Evolutionary conservation across 106 monocot genomes (phyloP).

Genomic region (Dendrobium huoshanense): DNA sequence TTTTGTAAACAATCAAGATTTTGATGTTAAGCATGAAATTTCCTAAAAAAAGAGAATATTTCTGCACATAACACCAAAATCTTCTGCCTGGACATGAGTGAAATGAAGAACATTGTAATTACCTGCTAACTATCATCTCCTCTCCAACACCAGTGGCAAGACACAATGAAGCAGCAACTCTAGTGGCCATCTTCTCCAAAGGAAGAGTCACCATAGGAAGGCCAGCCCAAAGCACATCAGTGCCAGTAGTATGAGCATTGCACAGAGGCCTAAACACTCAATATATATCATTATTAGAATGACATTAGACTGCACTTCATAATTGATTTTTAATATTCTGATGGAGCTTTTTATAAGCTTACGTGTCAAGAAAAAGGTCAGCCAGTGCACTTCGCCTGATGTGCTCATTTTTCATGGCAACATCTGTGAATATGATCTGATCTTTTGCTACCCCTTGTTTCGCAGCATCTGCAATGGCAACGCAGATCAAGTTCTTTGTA

Average conservation of each 20-base stretch:
- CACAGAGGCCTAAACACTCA: slow-evolving; percentile 62
- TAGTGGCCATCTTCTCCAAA: slow-evolving; percentile 92
- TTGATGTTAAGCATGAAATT: background rate
- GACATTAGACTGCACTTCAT: background rate
- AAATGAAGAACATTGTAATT: slow-evolving; percentile 2
- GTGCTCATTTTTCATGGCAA: slow-evolving; percentile 91
- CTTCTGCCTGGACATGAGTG: background rate
- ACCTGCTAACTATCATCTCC: slow-evolving; percentile 93
- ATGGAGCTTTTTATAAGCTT: background rate
- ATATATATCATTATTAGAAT: background rate
- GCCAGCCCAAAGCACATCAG: slow-evolving; percentile 93
- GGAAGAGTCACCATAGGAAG: slow-evolving; percentile 92
- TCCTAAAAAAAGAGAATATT: too few relatives aligned
- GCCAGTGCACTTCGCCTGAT: slow-evolving; percentile 89
- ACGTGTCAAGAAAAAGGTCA: slow-evolving; percentile 93
- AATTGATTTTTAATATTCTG: background rate
- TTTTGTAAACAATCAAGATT: background rate
- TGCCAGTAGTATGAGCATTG: slow-evolving; percentile 95
- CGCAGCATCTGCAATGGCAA: slow-evolving; percentile 58
- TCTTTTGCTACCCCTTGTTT: slow-evolving; percentile 74
- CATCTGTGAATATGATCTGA: slow-evolving; percentile 93
- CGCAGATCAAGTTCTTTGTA: background rate
- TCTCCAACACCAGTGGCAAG: slow-evolving; percentile 87
- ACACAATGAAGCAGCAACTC: slow-evolving; percentile 92
- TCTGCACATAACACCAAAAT: too few relatives aligned